phyloP scores from a whole-genome alignment of 345 rosid genomes.

The Salix koriyanagi region DNA sequence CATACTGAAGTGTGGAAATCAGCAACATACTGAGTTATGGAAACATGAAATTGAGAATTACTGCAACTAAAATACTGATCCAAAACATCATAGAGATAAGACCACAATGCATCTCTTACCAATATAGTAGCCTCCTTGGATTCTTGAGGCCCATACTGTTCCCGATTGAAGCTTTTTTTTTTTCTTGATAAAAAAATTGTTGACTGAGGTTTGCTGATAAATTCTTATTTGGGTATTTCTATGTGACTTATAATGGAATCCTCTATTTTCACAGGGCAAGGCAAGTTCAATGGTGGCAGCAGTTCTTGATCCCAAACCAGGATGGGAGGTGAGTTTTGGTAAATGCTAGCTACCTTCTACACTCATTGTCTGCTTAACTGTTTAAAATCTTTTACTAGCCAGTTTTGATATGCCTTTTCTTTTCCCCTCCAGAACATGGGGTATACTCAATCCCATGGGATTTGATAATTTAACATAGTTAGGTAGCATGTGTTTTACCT shows the following conservation, averaged over 20 bases:
- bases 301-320: conserved; percentile 69
- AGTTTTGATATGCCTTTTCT: too few species aligned
- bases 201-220: not conserved
- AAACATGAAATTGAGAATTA: not conserved
- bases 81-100: too few species aligned
- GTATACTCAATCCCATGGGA: too few species aligned
- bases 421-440: too few species aligned
- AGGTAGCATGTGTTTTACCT: not conserved
- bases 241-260: not conserved
- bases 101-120: not conserved
- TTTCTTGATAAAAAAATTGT: not conserved
- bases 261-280: conserved; percentile 54
- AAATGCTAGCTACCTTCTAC: not conserved
- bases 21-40: not conserved
- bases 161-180: not conserved
- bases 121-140: not conserved
- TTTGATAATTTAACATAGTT: not conserved
- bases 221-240: not conserved
- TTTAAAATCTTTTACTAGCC: not conserved
- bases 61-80: too few species aligned
- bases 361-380: not conserved
- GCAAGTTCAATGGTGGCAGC: conserved; percentile 96
- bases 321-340: conserved; percentile 60
- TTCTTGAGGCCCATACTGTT: not conserved
- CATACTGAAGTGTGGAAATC: not conserved